Base-by-base conservation (phyloP, 164 flowering plant species). In the Hamamelis virginiana region DNA sequence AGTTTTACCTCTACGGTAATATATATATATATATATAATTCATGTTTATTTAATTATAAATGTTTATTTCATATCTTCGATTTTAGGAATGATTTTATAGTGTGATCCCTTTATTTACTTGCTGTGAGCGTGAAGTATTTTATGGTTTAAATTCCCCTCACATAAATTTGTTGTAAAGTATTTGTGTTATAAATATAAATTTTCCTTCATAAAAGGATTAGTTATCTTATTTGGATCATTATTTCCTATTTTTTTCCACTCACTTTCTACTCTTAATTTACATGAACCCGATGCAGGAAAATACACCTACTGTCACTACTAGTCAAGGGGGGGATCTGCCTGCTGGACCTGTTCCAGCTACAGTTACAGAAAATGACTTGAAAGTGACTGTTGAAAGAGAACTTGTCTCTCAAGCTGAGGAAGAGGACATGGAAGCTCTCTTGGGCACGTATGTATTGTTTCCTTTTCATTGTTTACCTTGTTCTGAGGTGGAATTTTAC, bases 391-490 rank as follows among this genome's bases (percentile, higher is more conserved):
- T 96, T 67, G 94, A 87, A 80, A 87, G 69, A 73, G 91, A 87
- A 25, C 93, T 92, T 70, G 94, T 90, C 19, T 85, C 96, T 47
- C 97, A 92, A 79, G 96, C 90, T 53, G 97, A 92, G 78, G 97
- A 92, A 78, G 97, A 92, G 69, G 97, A 92, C 73, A 92, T 90
- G 91, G 97, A 92, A 75, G 96, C 97, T 72, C 94, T 92, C 64
- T 80, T 92, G 76, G 97, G 94, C 58, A 90, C 94, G 97, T 92
- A 83, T 58, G 95, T 77, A 61, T 64, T 64, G 26, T 59, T 72
- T 46, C 52, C 41, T 43, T 57, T 21, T 67, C 55, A 21, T 22
- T 45, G 50, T 33, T 47, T 59, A 19, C 60, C 51, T 50, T 52
- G 44, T n/a, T 19, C 14, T 48, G 27, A 14, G 51, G 9, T 69